phyloP scores from a whole-genome alignment of 2,329 filamentous ascomycete genomes.

The Verticillium longisporum region DNA sequence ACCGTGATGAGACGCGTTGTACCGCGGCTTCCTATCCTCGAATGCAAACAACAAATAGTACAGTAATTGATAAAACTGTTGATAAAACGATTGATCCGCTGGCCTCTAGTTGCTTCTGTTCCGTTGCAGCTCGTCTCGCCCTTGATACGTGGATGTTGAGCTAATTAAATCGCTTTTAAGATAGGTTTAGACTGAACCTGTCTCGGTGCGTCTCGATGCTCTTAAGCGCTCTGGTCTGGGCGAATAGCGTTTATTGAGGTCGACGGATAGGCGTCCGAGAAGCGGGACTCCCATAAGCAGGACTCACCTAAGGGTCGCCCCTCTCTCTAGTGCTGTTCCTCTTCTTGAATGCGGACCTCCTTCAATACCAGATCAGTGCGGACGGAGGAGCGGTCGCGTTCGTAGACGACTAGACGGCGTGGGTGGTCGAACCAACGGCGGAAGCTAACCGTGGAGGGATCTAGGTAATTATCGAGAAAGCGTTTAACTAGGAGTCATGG shows the following conservation, averaged over 20 bases:
- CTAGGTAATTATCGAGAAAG: conserved; percentile 14
- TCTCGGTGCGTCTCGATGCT: too few relatives aligned
- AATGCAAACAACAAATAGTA: neutral
- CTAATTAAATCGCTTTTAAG: too few relatives aligned
- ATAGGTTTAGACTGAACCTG: too few relatives aligned
- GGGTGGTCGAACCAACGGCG: neutral
- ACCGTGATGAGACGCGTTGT: conserved; percentile 13
- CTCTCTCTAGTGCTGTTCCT: conserved; percentile 28
- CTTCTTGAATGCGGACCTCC: conserved; percentile 18
- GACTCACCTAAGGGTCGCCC: conserved; percentile 16
- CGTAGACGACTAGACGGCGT: neutral
- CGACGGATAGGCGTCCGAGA: conserved; percentile 12
- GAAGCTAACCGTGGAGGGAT: conserved; percentile 11
- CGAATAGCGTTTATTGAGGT: conserved; percentile 14
- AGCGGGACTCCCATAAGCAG: neutral
- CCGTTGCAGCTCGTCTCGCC: too few relatives aligned
- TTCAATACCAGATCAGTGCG: conserved; percentile 18
- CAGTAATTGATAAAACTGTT: too few relatives aligned
- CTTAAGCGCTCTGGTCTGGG: conserved; percentile 14
- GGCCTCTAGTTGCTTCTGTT: too few relatives aligned
- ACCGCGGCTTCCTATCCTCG: neutral
- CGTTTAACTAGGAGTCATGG: conserved; percentile 13
- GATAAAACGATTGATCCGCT: too few relatives aligned
- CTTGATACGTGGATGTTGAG: too few relatives aligned
- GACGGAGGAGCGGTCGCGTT: conserved; percentile 17